Evolutionary conservation across 805 yeast species (phyloP).

Genomic region (Cyberlindnera saturnus): DNA sequence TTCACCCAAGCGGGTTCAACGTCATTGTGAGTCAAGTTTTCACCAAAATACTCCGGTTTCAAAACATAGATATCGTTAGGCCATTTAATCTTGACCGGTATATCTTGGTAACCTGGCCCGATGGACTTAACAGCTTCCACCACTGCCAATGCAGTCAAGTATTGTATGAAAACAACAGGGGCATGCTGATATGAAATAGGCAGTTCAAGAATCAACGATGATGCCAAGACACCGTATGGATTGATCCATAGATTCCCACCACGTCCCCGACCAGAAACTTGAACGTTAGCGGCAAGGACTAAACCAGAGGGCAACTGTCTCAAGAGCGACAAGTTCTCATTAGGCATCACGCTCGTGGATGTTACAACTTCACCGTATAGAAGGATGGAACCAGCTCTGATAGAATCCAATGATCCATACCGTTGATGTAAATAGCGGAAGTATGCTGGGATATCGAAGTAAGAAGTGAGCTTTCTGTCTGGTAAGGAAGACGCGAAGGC

Average conservation of each 20-base stretch:
- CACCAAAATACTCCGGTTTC: slow-evolving; percentile 54
- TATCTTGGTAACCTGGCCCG: slow-evolving; percentile 54
- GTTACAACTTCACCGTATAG: slow-evolving; percentile 86
- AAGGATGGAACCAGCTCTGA: slow-evolving; percentile 52
- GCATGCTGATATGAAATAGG: slow-evolving; percentile 38
- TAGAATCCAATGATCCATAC: slow-evolving; percentile 25
- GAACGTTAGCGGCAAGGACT: slow-evolving; percentile 68
- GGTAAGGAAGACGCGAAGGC: slow-evolving; percentile 44
- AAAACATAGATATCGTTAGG: slow-evolving; percentile 87
- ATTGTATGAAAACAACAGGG: slow-evolving; percentile 80
- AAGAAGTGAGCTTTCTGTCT: slow-evolving; percentile 52
- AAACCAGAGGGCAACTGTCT: slow-evolving; percentile 60
- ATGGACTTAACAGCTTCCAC: slow-evolving; percentile 69
- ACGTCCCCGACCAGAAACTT: slow-evolving; percentile 88
- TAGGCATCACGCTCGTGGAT: slow-evolving; percentile 77
- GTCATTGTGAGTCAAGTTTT: slow-evolving; percentile 23
- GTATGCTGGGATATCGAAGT: slow-evolving; percentile 59
- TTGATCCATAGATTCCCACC: slow-evolving; percentile 95
- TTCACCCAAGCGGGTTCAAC: slow-evolving; percentile 66
- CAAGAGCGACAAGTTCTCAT: slow-evolving; percentile 59
- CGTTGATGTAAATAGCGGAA: slow-evolving; percentile 36
- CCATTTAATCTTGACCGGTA: slow-evolving; percentile 89
- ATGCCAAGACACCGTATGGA: slow-evolving; percentile 87
- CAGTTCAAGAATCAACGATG: slow-evolving; percentile 62
- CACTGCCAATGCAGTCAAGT: slow-evolving; percentile 74